Base-by-base conservation (phyloP, 2,329 filamentous ascomycete genomes). In the Ophiocordyceps robertsii region DNA sequence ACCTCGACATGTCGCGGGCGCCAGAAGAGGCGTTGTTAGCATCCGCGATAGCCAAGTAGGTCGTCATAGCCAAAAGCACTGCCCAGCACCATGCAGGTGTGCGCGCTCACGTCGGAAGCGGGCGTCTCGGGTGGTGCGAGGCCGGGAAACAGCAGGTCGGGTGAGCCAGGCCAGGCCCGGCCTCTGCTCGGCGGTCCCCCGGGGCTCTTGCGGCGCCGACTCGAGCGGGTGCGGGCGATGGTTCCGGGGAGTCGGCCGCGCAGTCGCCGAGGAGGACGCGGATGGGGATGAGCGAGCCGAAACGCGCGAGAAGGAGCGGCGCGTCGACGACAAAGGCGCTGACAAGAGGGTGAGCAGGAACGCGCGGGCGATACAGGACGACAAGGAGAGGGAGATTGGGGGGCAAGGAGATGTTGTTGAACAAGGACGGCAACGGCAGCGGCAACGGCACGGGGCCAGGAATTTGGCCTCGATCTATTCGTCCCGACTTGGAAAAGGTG, bases 41-140 rank as follows among this genome's bases (percentile, higher is more conserved):
- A 68, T 71, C 61, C 57, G 68, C 56, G 46, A 76, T 69, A 43
- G 67, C 69, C 42, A 66, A 68, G 56, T 77, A 75, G 50, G 67
- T 69, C 56, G 69, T 67, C 73, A 77, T 77, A 63, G 60, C 62
- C 59, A 46, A 27, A 32, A 29, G 29, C 29, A 29, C 16, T 6
- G 24, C 40, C 32, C 19, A 30, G 19, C 37, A 48, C 19, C 40
- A n/a, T 35, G 33, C 14, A 33, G 16, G 8, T 5, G 17, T 16
- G 13, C 7, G 33, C 33, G 33, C 16, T 16, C 14, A 36, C 33
- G 33, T 7, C 3, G 9, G 14, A n/a, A 19, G 4, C 19, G 19
- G 19, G 19, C 19, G n/a, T 13, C 6, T 32, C 5, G 14, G n/a
- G 17, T 36, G 12, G 14, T 10, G 33, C 17, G 14, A 16, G 14